Conservation (phyloP, 176 grass and related monocot species). For the Chrysopogon serrulatus region DNA sequence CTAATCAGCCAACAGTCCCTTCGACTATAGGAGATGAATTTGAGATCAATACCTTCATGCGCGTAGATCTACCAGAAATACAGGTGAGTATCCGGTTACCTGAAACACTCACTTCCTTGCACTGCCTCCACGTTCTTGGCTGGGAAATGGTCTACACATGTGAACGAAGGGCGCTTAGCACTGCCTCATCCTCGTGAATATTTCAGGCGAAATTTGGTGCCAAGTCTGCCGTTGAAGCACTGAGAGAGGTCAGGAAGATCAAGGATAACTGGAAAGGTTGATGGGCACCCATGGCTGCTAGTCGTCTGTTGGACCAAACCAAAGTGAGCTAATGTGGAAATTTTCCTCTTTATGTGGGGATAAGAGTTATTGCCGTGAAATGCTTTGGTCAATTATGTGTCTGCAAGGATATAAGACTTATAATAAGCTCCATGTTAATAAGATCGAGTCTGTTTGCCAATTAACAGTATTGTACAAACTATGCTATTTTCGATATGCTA, state of each 20-base stretch:
- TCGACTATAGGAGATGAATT: constrained; percentile 85
- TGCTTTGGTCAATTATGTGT: constrained; percentile 1
- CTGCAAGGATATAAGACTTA: background rate
- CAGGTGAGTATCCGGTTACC: constrained; percentile 40
- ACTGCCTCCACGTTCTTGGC: background rate
- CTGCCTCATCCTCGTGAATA: too few relatives aligned
- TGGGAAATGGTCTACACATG: background rate
- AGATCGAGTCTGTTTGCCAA: background rate
- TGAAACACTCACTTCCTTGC: background rate
- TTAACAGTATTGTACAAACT: background rate
- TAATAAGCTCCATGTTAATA: constrained; percentile 10
- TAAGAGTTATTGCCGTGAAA: background rate
- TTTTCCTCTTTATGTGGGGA: constrained; percentile 18
- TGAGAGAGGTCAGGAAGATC: constrained; percentile 65
- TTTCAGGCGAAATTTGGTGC: constrained; percentile 64
- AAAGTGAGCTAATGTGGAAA: constrained; percentile 6
- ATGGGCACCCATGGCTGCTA: background rate
- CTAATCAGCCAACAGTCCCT: constrained; percentile 61
- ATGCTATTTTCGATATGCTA: background rate
- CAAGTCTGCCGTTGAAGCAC: constrained; percentile 51
- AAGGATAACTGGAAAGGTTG: constrained; percentile 94
- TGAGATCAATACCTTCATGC: constrained; percentile 91
- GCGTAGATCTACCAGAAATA: constrained; percentile 76
- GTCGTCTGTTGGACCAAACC: background rate
- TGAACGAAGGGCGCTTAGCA: too few relatives aligned